Conservation (phyloP, 208 protist genomes). For the Leishmania martiniquensis region DNA sequence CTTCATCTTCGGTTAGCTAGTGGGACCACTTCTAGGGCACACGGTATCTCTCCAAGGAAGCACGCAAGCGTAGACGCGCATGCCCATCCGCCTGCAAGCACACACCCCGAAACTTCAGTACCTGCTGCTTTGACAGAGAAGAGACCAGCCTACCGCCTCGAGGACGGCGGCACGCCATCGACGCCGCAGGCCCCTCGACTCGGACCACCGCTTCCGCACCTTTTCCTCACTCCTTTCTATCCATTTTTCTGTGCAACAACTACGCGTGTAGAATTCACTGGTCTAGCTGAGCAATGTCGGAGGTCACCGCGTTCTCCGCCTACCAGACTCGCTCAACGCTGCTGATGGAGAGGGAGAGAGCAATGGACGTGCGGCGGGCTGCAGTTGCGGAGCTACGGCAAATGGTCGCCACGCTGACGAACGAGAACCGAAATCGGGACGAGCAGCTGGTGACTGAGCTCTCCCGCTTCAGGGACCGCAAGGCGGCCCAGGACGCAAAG, state of each 20-base stretch:
- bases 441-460: conserved; percentile 64
- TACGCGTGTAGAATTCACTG: too few relatives aligned
- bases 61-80: neutral
- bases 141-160: neutral
- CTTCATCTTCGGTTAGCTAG: neutral
- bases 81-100: neutral
- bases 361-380: conserved; percentile 59
- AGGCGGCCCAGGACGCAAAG: conserved; percentile 77
- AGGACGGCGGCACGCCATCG: neutral
- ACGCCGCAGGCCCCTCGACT: neutral
- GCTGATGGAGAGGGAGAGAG: conserved; percentile 67
- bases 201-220: neutral
- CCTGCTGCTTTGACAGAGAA: neutral
- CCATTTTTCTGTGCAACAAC: neutral
- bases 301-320: conserved; percentile 64
- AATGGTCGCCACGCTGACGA: conserved; percentile 43
- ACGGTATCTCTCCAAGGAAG: neutral
- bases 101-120: neutral
- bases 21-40: neutral
- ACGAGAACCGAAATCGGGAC: conserved; percentile 52
- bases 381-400: conserved; percentile 68
- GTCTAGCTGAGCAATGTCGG: conserved; percentile 26
- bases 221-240: neutral
- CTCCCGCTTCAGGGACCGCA: conserved; percentile 45
- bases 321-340: conserved; percentile 69